Conservation (phyloP, 1,284 basidiomycete genomes). For the Clitocybe nebularis region DNA sequence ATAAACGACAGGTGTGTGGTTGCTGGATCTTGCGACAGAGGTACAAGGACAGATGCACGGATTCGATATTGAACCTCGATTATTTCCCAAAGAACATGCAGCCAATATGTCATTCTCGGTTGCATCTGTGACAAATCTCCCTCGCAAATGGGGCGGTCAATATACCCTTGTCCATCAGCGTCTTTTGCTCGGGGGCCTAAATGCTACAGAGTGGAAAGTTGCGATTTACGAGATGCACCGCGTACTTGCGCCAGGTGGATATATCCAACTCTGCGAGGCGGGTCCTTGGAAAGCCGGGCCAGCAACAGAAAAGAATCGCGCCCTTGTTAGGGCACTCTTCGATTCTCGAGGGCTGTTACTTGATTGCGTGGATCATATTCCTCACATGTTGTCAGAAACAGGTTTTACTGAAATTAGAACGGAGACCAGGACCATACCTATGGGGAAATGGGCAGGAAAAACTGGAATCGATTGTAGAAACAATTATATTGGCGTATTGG, state of each 20-base stretch:
- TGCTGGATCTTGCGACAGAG: not conserved
- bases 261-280: slow-evolving; percentile 24
- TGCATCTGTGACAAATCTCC: not conserved
- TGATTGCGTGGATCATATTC: not conserved
- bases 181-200: slow-evolving; percentile 26
- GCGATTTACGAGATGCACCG: slow-evolving; percentile 24
- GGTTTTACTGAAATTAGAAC: not conserved
- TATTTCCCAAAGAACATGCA: not conserved
- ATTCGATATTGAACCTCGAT: not conserved
- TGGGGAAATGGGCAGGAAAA: not conserved
- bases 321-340: not conserved
- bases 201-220: slow-evolving; percentile 22
- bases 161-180: slow-evolving; percentile 30
- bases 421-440: not conserved
- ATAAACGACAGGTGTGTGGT: not conserved
- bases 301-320: not conserved
- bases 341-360: not conserved
- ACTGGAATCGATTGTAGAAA: not conserved
- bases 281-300: slow-evolving; percentile 1
- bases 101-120: not conserved
- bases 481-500: not conserved
- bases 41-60: not conserved
- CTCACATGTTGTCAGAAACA: not conserved
- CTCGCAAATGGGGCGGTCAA: slow-evolving; percentile 18
- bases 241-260: slow-evolving; percentile 27